Evolutionary conservation across 176 grass and related monocot genomes (phyloP), one percentile per base, ranked within the genome.

Genomic region (Oryza glumipatula): DNA sequence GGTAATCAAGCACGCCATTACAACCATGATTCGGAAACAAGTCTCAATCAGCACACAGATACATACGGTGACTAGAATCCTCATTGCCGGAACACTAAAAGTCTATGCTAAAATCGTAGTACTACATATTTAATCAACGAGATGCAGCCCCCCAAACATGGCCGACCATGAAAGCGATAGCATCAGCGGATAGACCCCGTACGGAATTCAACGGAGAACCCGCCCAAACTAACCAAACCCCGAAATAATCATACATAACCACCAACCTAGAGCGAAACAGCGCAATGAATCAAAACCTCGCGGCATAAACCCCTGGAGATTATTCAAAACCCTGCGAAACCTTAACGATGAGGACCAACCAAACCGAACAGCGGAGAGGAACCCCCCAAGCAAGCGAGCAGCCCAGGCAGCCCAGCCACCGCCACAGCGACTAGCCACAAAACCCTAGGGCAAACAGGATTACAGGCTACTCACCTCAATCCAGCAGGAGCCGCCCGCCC

Each of bases 231-330:
- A 7, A 14, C 80, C 24, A 65, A 47, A 7, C 52, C 24, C 22
- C 45, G 35, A 8, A 73, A 21, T 22, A 43, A 63, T 3, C 22
- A 14, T 19, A 32, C 2, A 6, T 19, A 52, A 13, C 6, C 67
- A 11, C 67, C 23, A 3, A 22, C 22, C 38, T 24, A 21, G 19
- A 17, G 45, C 51, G 82, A 35, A 35, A 65, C 77, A 76, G 1
- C 82, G 30, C 22, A 26, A 28, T 21, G 56, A 77, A 77, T 15
- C 24, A 47, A 82, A 12, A 43, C 32, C 48, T 16, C 17, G 28
- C 67, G 22, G 41, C 35, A 74, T 47, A 83, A 76, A 72, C 88
- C 77, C 77, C 13, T 12, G 2, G 44, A 85, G 43, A 6, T 15
- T 15, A 58, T 65, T 15, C 0, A 30, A 68, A 63, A 60, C 24